These are phyloP conservation scores for Diaporthe aspalathi DNA, from an alignment of 2,329 filamentous ascomycete species.

Conservation along the genomic window DNA sequence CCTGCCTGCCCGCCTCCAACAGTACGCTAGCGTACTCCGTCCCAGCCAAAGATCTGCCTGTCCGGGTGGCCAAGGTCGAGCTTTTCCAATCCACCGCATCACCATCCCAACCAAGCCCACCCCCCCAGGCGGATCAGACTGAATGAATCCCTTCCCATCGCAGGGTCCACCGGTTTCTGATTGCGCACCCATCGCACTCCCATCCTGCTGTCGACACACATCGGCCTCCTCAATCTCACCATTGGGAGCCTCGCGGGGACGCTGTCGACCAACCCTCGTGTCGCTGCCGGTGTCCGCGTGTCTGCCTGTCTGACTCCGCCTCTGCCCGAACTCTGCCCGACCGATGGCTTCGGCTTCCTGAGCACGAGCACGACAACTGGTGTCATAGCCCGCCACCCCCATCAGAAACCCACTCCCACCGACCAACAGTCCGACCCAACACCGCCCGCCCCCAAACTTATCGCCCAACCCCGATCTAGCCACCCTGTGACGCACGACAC, in stretches of 20 bases:
- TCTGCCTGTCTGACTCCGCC: background rate
- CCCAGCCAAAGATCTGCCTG: slow-evolving; percentile 12
- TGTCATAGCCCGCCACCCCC: slow-evolving; percentile 30
- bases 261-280: slow-evolving; percentile 9
- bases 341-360: slow-evolving; percentile 37
- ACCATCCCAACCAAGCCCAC: slow-evolving; percentile 8
- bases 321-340: slow-evolving; percentile 24
- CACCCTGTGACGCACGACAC: slow-evolving; percentile 30
- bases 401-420: background rate
- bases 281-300: background rate
- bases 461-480: slow-evolving; percentile 15
- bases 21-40: too few species aligned
- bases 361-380: slow-evolving; percentile 30
- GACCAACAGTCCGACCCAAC: slow-evolving; percentile 2
- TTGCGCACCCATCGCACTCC: background rate
- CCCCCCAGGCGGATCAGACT: slow-evolving; percentile 13
- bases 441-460: slow-evolving; percentile 20
- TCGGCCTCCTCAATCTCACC: background rate
- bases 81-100: slow-evolving; percentile 33
- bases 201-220: slow-evolving; percentile 2
- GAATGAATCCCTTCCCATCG: slow-evolving; percentile 21
- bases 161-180: slow-evolving; percentile 18
- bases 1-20: background rate
- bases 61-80: slow-evolving; percentile 28
- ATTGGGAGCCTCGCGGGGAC: slow-evolving; percentile 15